Conservation (phyloP, 371 early-diverging fungal species). For the Lichtheimia ramosa region DNA sequence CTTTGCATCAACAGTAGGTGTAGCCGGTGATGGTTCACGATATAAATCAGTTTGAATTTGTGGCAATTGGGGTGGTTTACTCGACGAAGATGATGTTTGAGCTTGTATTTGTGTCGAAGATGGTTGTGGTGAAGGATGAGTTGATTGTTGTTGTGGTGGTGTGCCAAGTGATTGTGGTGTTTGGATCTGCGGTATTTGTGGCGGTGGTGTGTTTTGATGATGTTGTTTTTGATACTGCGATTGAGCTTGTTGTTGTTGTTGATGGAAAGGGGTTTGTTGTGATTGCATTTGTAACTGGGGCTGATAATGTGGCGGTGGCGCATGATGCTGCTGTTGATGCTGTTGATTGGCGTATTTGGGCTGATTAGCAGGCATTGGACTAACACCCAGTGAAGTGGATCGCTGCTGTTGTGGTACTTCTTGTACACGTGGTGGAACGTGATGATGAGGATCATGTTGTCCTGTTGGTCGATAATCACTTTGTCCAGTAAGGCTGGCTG, state of each 20-base stretch:
- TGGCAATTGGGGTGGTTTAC: constrained; percentile 2
- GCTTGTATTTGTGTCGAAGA: background rate
- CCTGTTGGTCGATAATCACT: background rate
- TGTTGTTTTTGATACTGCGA: constrained; percentile 1
- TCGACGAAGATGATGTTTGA: background rate
- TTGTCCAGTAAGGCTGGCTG: background rate
- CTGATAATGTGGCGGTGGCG: background rate
- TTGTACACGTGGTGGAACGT: background rate
- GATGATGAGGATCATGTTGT: background rate
- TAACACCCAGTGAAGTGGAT: no score
- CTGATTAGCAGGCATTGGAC: background rate
- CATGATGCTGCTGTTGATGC: constrained; percentile 8
- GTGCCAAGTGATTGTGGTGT: no score
- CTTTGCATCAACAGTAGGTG: background rate
- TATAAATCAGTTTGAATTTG: background rate
- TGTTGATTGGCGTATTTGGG: constrained; percentile 1
- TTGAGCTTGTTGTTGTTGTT: constrained; percentile 8
- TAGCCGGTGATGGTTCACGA: background rate
- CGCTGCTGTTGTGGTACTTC: no score
- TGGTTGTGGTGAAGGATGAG: background rate
- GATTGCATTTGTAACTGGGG: background rate
- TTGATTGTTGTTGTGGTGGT: no score
- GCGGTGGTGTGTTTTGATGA: background rate
- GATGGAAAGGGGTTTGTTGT: constrained; percentile 1
- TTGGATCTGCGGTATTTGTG: background rate